Conservation (phyloP, 2,329 filamentous ascomycete genomes). For the Talaromyces albobiverticillius region DNA sequence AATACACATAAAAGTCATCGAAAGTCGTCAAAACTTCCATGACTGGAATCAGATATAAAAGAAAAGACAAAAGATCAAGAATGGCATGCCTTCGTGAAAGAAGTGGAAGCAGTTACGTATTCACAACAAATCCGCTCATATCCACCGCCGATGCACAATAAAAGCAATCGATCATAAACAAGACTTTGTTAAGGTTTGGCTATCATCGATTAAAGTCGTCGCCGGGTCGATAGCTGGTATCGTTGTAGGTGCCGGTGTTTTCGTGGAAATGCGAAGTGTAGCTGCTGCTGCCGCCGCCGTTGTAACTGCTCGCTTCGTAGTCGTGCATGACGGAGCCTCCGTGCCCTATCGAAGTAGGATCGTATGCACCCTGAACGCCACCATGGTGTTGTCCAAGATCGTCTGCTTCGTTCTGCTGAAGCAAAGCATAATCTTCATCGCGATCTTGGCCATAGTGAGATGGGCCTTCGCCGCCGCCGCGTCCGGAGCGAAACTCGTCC, state of each 20-base stretch:
- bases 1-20: not conserved
- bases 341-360: constrained; percentile 31
- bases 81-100: constrained; percentile 15
- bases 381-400: constrained; percentile 36
- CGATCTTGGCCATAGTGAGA: constrained; percentile 39
- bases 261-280: constrained; percentile 34
- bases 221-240: constrained; percentile 22
- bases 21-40: not conserved
- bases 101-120: not conserved
- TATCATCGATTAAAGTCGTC: constrained; percentile 24
- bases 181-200: not conserved
- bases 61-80: not conserved
- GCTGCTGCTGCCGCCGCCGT: constrained; percentile 38
- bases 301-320: constrained; percentile 39
- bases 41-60: not conserved
- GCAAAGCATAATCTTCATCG: constrained; percentile 52
- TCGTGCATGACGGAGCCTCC: constrained; percentile 36
- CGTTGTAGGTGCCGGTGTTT: constrained; percentile 12
- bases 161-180: not conserved
- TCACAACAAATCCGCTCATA: not conserved
- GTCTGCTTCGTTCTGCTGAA: constrained; percentile 47
- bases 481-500: constrained; percentile 42
- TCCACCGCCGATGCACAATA: not conserved
- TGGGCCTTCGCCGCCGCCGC: constrained; percentile 34
- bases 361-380: constrained; percentile 38